Percentiles rank a stretch among this genome's conserved stretches.
phyloP scores from a whole-genome alignment of 2,329 filamentous ascomycete species.

The Claviceps purpurea region DNA sequence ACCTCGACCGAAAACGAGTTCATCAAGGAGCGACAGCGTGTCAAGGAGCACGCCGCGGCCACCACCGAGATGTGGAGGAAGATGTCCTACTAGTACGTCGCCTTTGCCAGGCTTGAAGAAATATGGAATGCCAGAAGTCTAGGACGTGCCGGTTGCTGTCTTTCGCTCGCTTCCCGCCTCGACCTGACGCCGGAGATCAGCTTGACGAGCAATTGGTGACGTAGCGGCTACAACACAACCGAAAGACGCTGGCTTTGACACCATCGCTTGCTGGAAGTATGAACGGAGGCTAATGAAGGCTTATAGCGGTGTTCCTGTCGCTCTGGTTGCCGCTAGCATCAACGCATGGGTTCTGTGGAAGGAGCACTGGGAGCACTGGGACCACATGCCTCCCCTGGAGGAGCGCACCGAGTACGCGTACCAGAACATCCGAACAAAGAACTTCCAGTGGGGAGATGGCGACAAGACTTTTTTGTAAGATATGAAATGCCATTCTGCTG shows the following conservation, averaged over 20 bases:
- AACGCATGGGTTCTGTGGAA: slow-evolving; percentile 90
- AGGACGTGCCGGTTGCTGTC: neutral
- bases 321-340: slow-evolving; percentile 53
- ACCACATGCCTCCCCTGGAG: slow-evolving; percentile 72
- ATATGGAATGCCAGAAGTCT: neutral
- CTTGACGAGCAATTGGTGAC: neutral
- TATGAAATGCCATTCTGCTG: neutral
- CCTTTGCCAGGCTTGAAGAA: neutral
- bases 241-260: neutral
- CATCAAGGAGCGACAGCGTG: slow-evolving; percentile 78
- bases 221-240: neutral
- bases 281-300: neutral
- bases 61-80: slow-evolving; percentile 91
- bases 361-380: slow-evolving; percentile 95
- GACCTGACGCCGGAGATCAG: neutral
- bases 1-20: slow-evolving; percentile 77
- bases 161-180: neutral
- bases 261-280: neutral
- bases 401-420: slow-evolving; percentile 90
- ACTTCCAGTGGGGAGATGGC: slow-evolving; percentile 88
- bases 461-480: slow-evolving; percentile 57
- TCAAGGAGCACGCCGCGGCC: slow-evolving; percentile 77
- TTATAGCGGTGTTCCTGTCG: slow-evolving; percentile 59
- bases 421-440: slow-evolving; percentile 96
- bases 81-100: slow-evolving; percentile 83